Conservation (phyloP, 352 stramenopile genomes). For the Phytophthora crassamura region DNA sequence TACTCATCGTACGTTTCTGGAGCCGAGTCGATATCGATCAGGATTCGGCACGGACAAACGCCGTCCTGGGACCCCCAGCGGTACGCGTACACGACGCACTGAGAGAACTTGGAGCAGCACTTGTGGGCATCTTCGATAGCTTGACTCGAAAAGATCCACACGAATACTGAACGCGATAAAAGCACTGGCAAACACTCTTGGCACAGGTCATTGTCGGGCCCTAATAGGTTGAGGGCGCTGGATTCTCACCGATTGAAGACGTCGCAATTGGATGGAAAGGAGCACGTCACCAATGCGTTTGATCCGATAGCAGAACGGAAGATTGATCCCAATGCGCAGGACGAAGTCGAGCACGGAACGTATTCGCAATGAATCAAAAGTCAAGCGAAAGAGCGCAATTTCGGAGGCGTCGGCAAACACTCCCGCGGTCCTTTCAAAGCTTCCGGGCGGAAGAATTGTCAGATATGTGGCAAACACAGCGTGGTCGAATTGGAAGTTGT, state of each 20-base stretch:
- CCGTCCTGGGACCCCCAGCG: slow-evolving; percentile 9
- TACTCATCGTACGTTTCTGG: slow-evolving; percentile 31
- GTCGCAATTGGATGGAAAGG: neutral
- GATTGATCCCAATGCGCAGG: slow-evolving; percentile 32
- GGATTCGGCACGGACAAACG: slow-evolving; percentile 25
- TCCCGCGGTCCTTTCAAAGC: slow-evolving; percentile 33
- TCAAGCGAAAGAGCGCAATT: slow-evolving; percentile 32
- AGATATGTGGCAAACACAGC: slow-evolving; percentile 24
- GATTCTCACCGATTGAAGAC: neutral
- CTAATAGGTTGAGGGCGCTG: neutral
- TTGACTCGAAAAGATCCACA: slow-evolving; percentile 20
- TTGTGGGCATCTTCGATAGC: neutral
- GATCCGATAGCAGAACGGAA: slow-evolving; percentile 40
- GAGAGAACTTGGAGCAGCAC: slow-evolving; percentile 15
- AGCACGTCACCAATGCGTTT: slow-evolving; percentile 28
- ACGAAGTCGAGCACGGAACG: slow-evolving; percentile 26
- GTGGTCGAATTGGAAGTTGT: slow-evolving; percentile 42
- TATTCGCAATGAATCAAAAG: slow-evolving; percentile 42
- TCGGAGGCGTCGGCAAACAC: slow-evolving; percentile 31
- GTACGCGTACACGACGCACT: slow-evolving; percentile 35
- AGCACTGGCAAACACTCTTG: slow-evolving; percentile 11
- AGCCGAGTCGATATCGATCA: slow-evolving; percentile 28
- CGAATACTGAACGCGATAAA: slow-evolving; percentile 29
- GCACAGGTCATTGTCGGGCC: slow-evolving; percentile 17
- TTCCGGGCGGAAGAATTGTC: slow-evolving; percentile 22